Percentiles rank a stretch among this genome's conserved stretches.
Evolutionary conservation across 176 grass and related monocot genomes (phyloP).

Genomic region (Rhynchospora pubera): DNA sequence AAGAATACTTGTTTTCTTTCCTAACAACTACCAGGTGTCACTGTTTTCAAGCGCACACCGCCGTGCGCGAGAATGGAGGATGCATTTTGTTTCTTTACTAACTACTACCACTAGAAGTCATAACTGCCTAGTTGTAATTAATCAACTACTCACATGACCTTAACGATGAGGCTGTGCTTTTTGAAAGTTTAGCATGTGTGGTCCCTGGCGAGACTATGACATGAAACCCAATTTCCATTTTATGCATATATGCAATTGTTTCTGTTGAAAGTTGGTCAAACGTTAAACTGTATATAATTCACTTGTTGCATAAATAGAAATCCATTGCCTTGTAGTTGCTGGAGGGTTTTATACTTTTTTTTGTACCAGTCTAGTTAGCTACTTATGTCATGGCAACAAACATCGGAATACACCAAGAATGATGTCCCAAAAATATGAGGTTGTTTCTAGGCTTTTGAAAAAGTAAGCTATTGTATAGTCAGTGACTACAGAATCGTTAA

Average conservation of each 20-base stretch:
- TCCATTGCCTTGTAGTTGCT: too few relatives aligned
- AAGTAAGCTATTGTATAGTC: too few relatives aligned
- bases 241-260: not conserved
- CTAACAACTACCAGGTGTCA: not conserved
- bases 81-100: not conserved
- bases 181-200: not conserved
- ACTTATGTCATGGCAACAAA: too few relatives aligned
- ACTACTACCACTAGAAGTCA: not conserved
- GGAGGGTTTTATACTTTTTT: too few relatives aligned
- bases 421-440: too few relatives aligned
- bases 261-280: not conserved
- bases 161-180: not conserved
- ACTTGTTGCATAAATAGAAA: too few relatives aligned
- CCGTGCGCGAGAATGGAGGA: not conserved
- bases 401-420: too few relatives aligned
- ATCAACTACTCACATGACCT: constrained; percentile 16
- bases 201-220: not conserved
- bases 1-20: not conserved
- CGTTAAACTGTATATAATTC: not conserved
- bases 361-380: too few relatives aligned
- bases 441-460: too few relatives aligned
- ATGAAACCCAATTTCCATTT: not conserved
- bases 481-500: too few relatives aligned
- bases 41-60: not conserved
- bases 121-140: not conserved